Base-by-base conservation (phyloP, 352 stramenopile species). In the Plasmopara halstedii region DNA sequence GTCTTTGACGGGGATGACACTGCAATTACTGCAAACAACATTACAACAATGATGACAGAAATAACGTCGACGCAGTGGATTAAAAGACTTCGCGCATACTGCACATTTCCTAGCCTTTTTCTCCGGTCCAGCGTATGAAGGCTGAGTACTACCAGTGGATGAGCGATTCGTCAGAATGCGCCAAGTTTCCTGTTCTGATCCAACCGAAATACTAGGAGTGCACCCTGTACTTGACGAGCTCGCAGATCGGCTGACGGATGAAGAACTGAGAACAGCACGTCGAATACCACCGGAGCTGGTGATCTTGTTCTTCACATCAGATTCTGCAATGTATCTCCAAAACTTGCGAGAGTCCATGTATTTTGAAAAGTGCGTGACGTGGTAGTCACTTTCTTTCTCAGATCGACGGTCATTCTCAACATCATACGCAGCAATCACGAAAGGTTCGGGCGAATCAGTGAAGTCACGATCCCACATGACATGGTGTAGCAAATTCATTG, bases 401-500 rank as follows among this genome's bases (percentile, higher is more conserved):
- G 39, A 2, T 2, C 40, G 18, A 27, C 6, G 19, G 22, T 52
- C 52, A 2, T 37, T 32, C 18, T 88, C 73, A 35, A 74, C 64
- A 25, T 84, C 64, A 21, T 83, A 33, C 13, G 78, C 60, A 3
- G 56, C 60, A 50, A 93, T 72, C 42, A 75, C 80, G 56, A 76
- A 93, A 17, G 79, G 72, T 43, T 93, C 81, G 32, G 62, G 57
- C 15, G 70, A 82, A 46, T 90, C 78, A n/a, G 76, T 57, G 53
- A 93, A 93, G 47, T 87, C 78, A 22, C 83, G 82, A 38, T 85
- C 72, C 81, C 81, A 93, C 45, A 88, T 69, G 32, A 90, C 69
- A 62, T 93, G 81, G 53, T 93, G 81, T 26, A 93, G 59, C 21
- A 89, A 41, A 42, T 93, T 93, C 81, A 90, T 93, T 7, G 65